These are phyloP conservation scores for Phaeosphaeria sp. DNA, from an alignment of 2,329 filamentous ascomycete genomes.

Conservation along the genomic window DNA sequence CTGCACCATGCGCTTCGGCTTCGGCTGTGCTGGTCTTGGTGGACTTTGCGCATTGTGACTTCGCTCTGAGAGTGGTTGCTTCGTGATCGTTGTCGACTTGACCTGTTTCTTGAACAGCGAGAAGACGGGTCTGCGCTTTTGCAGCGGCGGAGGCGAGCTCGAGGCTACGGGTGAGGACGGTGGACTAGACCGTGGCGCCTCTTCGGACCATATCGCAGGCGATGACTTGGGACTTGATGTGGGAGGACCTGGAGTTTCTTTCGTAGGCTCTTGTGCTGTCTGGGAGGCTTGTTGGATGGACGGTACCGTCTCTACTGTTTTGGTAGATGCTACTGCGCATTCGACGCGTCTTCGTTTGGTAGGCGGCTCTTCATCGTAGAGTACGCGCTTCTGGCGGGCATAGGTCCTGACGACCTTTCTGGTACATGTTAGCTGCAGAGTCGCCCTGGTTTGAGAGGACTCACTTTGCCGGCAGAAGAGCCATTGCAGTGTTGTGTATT, in stretches of 20 bases:
- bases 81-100: conserved; percentile 17
- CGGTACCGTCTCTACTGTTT: conserved; percentile 2
- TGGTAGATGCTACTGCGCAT: conserved; percentile 1
- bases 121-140: conserved; percentile 57
- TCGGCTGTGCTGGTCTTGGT: conserved; percentile 35
- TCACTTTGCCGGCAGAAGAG: conserved; percentile 33
- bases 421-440: not conserved
- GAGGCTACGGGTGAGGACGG: conserved; percentile 38
- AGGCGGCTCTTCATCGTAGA: conserved; percentile 41
- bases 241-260: conserved; percentile 19
- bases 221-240: conserved; percentile 43
- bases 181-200: conserved; percentile 36
- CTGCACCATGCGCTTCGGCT: conserved; percentile 57
- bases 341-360: conserved; percentile 48
- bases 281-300: conserved; percentile 13
- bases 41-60: conserved; percentile 45
- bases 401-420: conserved; percentile 46
- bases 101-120: conserved; percentile 51
- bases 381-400: conserved; percentile 39
- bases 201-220: conserved; percentile 52
- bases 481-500: conserved; percentile 24
- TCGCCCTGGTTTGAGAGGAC: not conserved
- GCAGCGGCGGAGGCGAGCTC: conserved; percentile 31
- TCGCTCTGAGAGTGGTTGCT: conserved; percentile 30
- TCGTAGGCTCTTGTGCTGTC: conserved; percentile 4